phyloP scores from a whole-genome alignment of 2,329 filamentous ascomycete genomes.

The Calonectria leucothoes region DNA sequence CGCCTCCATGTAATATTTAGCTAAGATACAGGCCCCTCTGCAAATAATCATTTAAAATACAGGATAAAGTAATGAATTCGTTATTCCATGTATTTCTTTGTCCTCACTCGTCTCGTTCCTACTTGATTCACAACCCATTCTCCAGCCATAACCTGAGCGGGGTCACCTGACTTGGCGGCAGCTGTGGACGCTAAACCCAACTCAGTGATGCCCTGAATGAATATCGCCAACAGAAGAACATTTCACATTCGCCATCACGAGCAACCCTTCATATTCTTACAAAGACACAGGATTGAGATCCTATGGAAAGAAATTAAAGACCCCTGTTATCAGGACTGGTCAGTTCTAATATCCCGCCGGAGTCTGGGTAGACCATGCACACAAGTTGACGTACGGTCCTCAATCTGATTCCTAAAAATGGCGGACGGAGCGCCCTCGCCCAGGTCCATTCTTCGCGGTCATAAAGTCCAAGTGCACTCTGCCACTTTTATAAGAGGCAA shows the following conservation, averaged over 20 bases:
- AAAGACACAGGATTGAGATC: not conserved
- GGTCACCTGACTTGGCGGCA: not conserved
- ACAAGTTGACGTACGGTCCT: not conserved
- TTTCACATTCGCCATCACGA: not conserved
- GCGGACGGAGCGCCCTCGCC: conserved; percentile 50
- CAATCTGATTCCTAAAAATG: conserved; percentile 37
- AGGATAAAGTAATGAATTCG: too few species aligned
- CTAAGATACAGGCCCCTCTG: not conserved
- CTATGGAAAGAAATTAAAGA: too few species aligned
- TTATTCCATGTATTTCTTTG: not conserved
- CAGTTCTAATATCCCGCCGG: too few species aligned
- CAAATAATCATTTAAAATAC: not conserved
- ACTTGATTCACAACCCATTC: not conserved
- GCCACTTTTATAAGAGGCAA: conserved; percentile 80
- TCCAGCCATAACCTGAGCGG: not conserved
- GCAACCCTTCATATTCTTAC: not conserved
- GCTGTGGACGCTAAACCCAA: not conserved
- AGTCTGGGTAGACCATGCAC: not conserved
- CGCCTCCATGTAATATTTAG: not conserved
- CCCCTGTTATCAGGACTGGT: not conserved
- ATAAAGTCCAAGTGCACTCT: conserved; percentile 82
- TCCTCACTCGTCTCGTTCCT: not conserved
- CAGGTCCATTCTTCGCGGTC: conserved; percentile 82
- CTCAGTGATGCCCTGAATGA: not conserved
- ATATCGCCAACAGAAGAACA: not conserved